Base-by-base conservation (phyloP, 805 yeast genomes). In the Pichia nanzhaoensis region DNA sequence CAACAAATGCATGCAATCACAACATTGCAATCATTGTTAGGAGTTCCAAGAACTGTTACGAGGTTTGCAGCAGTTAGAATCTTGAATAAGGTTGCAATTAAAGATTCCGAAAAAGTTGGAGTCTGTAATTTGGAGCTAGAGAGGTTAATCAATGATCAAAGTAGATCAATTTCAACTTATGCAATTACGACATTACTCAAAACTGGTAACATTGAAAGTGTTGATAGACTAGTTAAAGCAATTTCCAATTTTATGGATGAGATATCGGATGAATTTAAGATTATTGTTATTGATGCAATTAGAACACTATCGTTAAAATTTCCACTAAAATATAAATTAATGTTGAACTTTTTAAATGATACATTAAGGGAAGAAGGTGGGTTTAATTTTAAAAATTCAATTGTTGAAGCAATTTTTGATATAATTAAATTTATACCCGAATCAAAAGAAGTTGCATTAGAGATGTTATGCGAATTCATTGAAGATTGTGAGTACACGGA, bases 401-500 rank as follows among this genome's bases (percentile, higher is more conserved):
- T 91, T 54, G 85, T 93, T 35, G 97, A 90, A 63, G 95, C 98
- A 2, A 75, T 93, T 53, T 87, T 90, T 55, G 98, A 91, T 63
- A 75, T 93, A 65, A 86, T 93, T 55, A 82, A 84, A 54, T 88
- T 83, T 59, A 81, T 88, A 49, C 95, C 96, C 18, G 80, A 73
- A 51, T 87, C 95, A 13, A 78, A 86, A 58, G 93, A 85, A 55
- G 65, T 77, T 40, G 95, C 96, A 19, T 71, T 93, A 58, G 88
- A 85, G 67, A 83, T 83, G 64, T 74, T 93, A 56, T 89, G 98
- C 73, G 99, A 93, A 66, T 90, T 89, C 61, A 93, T 93, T 57
- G 99, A 93, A 68, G 99, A 93, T 71, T 93, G 98, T 69, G 99
- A 93, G 68, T 91, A 75, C 69, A 85, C 96, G 27, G 96, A 89